Conservation (phyloP, 345 rosid species). For the Rhodamnia argentea region DNA sequence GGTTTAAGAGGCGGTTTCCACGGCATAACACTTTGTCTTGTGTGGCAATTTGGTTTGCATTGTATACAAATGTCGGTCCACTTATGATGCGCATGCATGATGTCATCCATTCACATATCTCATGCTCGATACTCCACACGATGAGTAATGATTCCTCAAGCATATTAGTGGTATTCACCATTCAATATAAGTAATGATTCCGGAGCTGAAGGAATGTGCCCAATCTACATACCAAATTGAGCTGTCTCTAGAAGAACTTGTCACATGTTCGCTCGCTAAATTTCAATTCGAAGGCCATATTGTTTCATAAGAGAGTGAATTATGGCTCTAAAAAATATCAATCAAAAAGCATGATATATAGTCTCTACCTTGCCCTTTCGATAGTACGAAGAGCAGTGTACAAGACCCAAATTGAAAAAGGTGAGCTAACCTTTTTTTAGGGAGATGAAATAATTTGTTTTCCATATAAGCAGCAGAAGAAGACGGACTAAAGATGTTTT, state of each 20-base stretch:
- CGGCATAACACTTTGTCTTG: background rate
- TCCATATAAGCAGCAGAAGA: background rate
- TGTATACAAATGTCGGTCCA: background rate
- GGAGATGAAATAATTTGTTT: too few species aligned
- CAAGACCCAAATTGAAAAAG: background rate
- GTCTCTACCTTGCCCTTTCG: background rate
- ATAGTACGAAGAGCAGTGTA: background rate
- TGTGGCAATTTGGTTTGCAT: background rate
- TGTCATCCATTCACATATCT: background rate
- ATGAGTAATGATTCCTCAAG: background rate
- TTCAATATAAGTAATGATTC: background rate
- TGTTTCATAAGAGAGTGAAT: background rate
- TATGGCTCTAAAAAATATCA: background rate
- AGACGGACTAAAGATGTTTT: too few species aligned
- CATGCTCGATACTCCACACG: background rate
- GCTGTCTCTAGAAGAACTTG: background rate
- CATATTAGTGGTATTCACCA: background rate
- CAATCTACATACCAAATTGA: background rate
- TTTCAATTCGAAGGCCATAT: background rate
- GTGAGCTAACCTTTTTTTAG: background rate
- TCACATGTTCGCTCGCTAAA: background rate
- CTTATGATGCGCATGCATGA: background rate
- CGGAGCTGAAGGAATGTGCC: background rate
- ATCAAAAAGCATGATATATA: background rate
- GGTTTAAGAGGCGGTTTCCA: background rate